Evolutionary conservation across 2,329 filamentous ascomycete genomes (phyloP).

Genomic region (Rhinocladiella mackenziei): DNA sequence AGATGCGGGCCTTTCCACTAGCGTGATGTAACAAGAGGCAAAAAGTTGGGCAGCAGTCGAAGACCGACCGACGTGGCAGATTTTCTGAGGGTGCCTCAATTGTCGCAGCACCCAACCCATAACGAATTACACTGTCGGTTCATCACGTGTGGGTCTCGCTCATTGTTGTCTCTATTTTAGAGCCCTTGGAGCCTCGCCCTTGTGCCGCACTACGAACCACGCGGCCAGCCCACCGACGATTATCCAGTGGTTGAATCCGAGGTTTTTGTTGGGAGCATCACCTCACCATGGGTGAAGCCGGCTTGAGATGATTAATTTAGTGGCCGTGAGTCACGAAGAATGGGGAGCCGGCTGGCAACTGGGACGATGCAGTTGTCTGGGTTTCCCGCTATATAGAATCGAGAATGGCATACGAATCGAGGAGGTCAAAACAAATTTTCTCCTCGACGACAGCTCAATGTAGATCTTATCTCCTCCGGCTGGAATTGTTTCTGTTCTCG

Average conservation of each 20-base stretch:
- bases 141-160: constrained; percentile 9
- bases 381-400: constrained; percentile 19
- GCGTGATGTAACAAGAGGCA: constrained; percentile 14
- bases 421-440: constrained; percentile 1
- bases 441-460: constrained; percentile 16
- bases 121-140: constrained; percentile 15
- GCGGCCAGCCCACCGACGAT: constrained; percentile 10
- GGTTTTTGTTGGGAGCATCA: constrained; percentile 17
- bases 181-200: constrained; percentile 17
- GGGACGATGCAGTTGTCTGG: constrained; percentile 1
- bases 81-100: constrained; percentile 25
- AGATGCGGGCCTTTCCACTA: constrained; percentile 19
- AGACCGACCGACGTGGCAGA: constrained; percentile 22
- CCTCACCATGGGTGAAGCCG: background rate
- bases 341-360: constrained; percentile 6
- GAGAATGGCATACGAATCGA: constrained; percentile 15
- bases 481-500: too few relatives aligned
- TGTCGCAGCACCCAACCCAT: constrained; percentile 17
- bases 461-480: constrained; percentile 12
- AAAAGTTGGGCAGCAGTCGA: constrained; percentile 24
- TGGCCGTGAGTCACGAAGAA: constrained; percentile 9
- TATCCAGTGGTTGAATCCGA: constrained; percentile 7
- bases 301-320: constrained; percentile 7
- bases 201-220: constrained; percentile 14
- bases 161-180: constrained; percentile 8